These are phyloP conservation scores for Malus hybrid DNA, from an alignment of 331 rosid species.

Conservation along the genomic window DNA sequence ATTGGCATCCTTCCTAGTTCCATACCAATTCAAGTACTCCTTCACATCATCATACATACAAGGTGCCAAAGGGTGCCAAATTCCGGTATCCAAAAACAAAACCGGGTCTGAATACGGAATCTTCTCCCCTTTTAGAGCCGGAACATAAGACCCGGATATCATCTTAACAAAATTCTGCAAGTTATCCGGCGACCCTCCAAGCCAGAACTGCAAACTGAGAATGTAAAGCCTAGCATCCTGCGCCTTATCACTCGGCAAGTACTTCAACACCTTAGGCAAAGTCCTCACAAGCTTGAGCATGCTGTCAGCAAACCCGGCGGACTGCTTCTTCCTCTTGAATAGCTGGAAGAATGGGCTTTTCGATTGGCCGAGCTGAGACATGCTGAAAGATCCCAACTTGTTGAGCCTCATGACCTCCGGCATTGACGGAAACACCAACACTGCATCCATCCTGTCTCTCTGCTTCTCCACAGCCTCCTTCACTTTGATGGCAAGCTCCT, in stretches of 20 bases:
- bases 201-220: slow-evolving; percentile 91
- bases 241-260: slow-evolving; percentile 90
- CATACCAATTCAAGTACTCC: slow-evolving; percentile 96
- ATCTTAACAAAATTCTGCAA: slow-evolving; percentile 78
- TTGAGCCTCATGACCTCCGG: slow-evolving; percentile 96
- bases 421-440: slow-evolving; percentile 95
- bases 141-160: slow-evolving; percentile 78
- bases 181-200: slow-evolving; percentile 92
- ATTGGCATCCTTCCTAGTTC: slow-evolving; percentile 79
- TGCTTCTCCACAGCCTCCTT: slow-evolving; percentile 81
- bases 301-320: slow-evolving; percentile 90
- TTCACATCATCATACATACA: slow-evolving; percentile 95
- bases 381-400: slow-evolving; percentile 82
- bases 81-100: slow-evolving; percentile 75
- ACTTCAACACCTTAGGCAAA: slow-evolving; percentile 88
- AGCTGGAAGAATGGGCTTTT: slow-evolving; percentile 85
- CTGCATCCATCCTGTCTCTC: slow-evolving; percentile 87
- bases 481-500: slow-evolving; percentile 84
- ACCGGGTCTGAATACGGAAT: slow-evolving; percentile 85
- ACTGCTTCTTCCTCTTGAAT: slow-evolving; percentile 68
- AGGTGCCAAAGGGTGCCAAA: slow-evolving; percentile 99
- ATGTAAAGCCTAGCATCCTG: slow-evolving; percentile 92
- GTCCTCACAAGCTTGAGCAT: slow-evolving; percentile 95
- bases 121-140: slow-evolving; percentile 65
- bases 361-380: slow-evolving; percentile 90